Evolutionary conservation across 2,329 filamentous ascomycete genomes (phyloP), one percentile per base, ranked within the genome.

Genomic region (Sporothrix sp.): DNA sequence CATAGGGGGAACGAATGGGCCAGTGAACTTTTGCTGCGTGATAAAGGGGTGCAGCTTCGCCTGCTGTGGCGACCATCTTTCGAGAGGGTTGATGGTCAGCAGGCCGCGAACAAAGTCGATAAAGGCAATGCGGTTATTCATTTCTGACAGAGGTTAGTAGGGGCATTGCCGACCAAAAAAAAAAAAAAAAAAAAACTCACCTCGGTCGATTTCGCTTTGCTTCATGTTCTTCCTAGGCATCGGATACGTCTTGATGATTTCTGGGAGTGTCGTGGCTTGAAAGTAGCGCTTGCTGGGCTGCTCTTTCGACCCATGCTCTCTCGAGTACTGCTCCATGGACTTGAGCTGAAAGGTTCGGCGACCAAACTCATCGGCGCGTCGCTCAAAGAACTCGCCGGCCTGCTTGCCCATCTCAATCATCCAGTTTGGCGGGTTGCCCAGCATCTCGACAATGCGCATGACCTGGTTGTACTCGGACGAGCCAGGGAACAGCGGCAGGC

Each of bases 151-250:
- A 25, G 33, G 11, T 27, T 33, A 37, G 23, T 30, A 6, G 7
- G 46, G n/a, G 7, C 11, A 37, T 16, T 25, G 13, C 30, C 7
- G 10, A 16, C 13, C 11, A 28, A 10, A 18, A 13, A 32, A 39
- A 7, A 14, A 30, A 32, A 8, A 18, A 2, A 32, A 16, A 21
- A 18, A 9, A 11, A 16, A 13, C 76, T 63, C 73, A 96, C 93
- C 93, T 85, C 93, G 74, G 61, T 98, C 93, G 57, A 98, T 84
- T 69, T 98, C 93, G 59, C 82, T 86, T 66, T 85, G 89, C 72
- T 98, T 98, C 93, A 98, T 98, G 63, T 96, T 96, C 72, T 98
- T 98, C 62, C 93, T 79, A 43, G 93, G 93, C 91, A 98, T 96
- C 6, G 93, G 86, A 64, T 98, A 98, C 51, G 87, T 89, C 65